Base-by-base conservation (phyloP, 108 stramenopile genomes). In the Skeletonema marinoi region DNA sequence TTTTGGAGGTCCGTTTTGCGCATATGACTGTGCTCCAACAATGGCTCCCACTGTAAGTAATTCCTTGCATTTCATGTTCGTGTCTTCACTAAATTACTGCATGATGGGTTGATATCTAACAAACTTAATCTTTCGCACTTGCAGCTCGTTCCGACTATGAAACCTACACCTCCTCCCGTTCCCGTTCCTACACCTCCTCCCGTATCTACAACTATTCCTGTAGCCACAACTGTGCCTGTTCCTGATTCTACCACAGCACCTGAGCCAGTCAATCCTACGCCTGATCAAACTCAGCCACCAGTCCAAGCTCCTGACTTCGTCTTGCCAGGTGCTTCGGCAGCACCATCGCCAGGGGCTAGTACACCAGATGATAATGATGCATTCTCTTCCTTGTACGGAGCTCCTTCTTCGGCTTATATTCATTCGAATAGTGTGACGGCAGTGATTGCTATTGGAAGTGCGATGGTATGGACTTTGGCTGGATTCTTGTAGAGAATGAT, bases 1-100 rank as follows among this genome's bases (percentile, higher is more conserved):
- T 16, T 64, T 39, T 38, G 38, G 38, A 38, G 63, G 63, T 38
- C 63, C 63, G 13, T 64, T 38, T n/a, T 64, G 63, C 12, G 63
- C 63, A 30, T 64, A 35, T 11, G 19, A 64, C 6, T 64, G 63
- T 56, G 6, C 54, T 25, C 54, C 54, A 21, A 56, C 54, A 25
- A 25, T 25, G 9, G 4, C 54, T 56, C 54, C 54, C 25, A 29
- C 44, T 46, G 44, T 46, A n/a, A 46, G 44, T 46, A 4, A 4
- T 16, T 46, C 11, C 2, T n/a, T n/a, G 1, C 2, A 3, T 46
- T 0, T 46, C 3, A 46, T 25, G 16, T 46, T n/a, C 44, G 2
- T 46, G 16, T 16, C 2, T 46, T 46, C 5, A n/a, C 2, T 46
- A 2, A 4, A 7, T 41, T 35, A 1, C 33, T 35, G 2, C 12